Evolutionary conservation across 768 basidiomycete species (phyloP), one percentile per base, ranked within the genome.

Genomic region (Rubroboletus pulcherrimus): DNA sequence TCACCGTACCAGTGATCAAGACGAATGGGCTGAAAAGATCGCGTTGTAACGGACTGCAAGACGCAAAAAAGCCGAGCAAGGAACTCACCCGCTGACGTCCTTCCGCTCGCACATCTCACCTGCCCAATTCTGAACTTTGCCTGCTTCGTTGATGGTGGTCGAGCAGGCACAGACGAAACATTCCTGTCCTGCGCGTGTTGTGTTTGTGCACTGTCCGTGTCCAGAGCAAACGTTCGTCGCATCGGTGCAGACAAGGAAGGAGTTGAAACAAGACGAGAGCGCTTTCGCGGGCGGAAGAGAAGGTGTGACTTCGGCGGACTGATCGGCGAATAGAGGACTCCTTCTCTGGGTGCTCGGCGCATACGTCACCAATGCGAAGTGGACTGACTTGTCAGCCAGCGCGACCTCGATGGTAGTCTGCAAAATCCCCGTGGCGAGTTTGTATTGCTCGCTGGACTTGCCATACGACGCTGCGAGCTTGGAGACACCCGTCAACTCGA

Each of bases 31-130:
- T 93, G 57, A 4, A 21, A 19, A 46, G 35, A 57, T 37, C 12
- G 39, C n/a, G 39, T 57, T 15, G 10, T 35, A 24, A 55, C 8
- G 50, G 34, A 55, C 31, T 7, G 12, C 30, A 60, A 50, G 7
- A 21, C 29, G 5, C 2, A 34, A 39, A 21, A 37, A 39, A 17
- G 42, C 15, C 14, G n/a, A 42, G 9, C 15, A 38, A n/a, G 2
- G 34, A 14, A 82, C 88, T 57, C 64, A 91, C 91, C 82, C 83
- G 76, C 88, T 91, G 46, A 93, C 73, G 65, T 93, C 91, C 71
- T 83, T 84, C 59, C 84, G 80, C 75, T 92, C 84, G 61, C 91
- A 93, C 58, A 76, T 81, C 50, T 80, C 78, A 5, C 91, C 91
- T 1, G 80, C 90, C 91, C 91, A 93, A 33, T 70, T 72, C 58